phyloP scores from a whole-genome alignment of 2,329 filamentous ascomycete species.

The Chaetomiaceae sp. region DNA sequence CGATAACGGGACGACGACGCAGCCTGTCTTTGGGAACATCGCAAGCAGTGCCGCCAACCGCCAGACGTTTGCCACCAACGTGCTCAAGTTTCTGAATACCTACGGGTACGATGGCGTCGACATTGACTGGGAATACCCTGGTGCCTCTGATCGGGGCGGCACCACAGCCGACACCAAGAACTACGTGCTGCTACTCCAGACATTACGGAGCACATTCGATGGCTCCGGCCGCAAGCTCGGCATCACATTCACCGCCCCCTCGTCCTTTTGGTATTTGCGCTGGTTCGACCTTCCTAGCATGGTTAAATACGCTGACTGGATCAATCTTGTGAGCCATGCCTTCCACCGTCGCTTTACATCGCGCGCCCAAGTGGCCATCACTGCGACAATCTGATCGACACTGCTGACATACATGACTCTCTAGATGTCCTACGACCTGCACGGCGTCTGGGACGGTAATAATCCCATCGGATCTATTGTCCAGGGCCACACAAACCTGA shows the following conservation, averaged over 20 bases:
- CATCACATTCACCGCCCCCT: neutral
- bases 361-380: too few species aligned
- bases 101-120: too few species aligned
- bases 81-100: neutral
- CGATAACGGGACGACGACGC: conserved; percentile 23
- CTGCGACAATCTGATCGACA: too few species aligned
- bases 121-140: neutral
- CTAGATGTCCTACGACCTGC: neutral
- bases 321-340: conserved; percentile 4
- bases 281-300: neutral
- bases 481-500: neutral
- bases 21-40: conserved; percentile 28
- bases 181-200: neutral
- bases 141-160: neutral
- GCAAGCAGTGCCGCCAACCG: conserved; percentile 11
- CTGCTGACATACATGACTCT: too few species aligned
- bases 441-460: neutral
- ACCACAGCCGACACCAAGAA: neutral
- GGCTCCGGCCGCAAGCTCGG: too few species aligned
- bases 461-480: neutral
- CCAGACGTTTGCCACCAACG: neutral
- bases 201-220: neutral
- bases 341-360: too few species aligned
- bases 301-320: neutral
- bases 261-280: neutral